Base-by-base conservation (phyloP, 768 basidiomycete genomes). In the Sporobolomyces phaffii region DNA sequence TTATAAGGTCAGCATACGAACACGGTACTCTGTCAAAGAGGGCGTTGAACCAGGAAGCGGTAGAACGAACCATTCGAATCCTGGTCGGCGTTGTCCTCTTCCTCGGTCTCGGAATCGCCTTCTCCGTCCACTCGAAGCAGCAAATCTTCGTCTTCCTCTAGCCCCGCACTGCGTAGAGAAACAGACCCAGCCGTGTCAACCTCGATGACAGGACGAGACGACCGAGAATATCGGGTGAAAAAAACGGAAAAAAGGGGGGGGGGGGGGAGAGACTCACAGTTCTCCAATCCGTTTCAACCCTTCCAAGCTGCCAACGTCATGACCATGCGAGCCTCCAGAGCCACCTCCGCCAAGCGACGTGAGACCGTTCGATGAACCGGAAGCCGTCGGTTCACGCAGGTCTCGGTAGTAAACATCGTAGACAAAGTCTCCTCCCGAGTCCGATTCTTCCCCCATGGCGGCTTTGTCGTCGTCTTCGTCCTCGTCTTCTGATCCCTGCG, bases 351-450 rank as follows among this genome's bases (percentile, higher is more conserved):
- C 34, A 26, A 18, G 3, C 29, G 41, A 26, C 52, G 14, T n/a
- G 14, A n/a, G n/a, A n/a, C 44, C 26, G 24, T 14, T 44, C 18
- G 24, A 13, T n/a, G 50, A 14, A 40, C 47, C 33, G 4, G 60
- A 17, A 7, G 6, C 28, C 1, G 62, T 15, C 2, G 41, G 7
- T 49, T 28, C n/a, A 0, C 60, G 22, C 5, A 62, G 29, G 8
- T 59, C 70, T 40, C 71, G 65, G 51, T 73, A 73, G 57, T 74
- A 74, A 20, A 74, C 72, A 57, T 74, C 73, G 70, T 74, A 74
- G 26, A 74, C 73, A 36, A 57, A 73, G 1, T 72, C 68, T 5
- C 49, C 68, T 26, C 29, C 50, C 52, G n/a, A 26, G 28, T 60
- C 65, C 9, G 15, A 29, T 18, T 58, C 72, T 22, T 59, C 59